Conservation (phyloP, 148 eudicot species). For the Salicornia ramosissima region DNA sequence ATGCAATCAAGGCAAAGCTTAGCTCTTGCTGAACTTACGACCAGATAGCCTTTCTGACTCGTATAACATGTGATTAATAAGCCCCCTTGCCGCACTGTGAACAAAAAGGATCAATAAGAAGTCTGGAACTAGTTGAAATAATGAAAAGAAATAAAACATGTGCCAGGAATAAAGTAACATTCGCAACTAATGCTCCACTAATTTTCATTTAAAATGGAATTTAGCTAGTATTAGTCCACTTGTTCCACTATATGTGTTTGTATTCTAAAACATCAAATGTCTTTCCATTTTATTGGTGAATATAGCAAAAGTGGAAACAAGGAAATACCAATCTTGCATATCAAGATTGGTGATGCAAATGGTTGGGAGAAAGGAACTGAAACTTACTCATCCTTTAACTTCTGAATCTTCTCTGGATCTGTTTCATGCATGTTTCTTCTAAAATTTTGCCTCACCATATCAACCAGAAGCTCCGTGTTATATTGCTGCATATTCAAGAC, state of each 20-base stretch:
- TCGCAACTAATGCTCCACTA: background rate
- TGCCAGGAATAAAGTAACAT: too few relatives aligned
- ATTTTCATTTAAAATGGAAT: background rate
- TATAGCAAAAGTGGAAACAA: too few relatives aligned
- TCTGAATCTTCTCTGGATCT: constrained; percentile 75
- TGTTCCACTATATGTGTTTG: too few relatives aligned
- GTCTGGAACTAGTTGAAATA: background rate
- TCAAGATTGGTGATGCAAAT: background rate
- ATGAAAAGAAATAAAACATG: background rate
- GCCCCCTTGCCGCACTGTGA: constrained; percentile 47
- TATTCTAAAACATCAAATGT: too few relatives aligned
- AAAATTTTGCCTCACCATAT: constrained; percentile 72
- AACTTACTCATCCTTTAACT: constrained; percentile 75
- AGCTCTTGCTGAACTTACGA: constrained; percentile 30
- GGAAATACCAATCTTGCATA: too few relatives aligned
- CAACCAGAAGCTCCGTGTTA: constrained; percentile 56
- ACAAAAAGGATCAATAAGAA: background rate
- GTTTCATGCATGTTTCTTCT: constrained; percentile 61
- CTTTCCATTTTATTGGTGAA: too few relatives aligned
- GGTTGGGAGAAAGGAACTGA: background rate
- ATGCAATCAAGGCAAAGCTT: constrained; percentile 14
- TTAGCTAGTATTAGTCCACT: too few relatives aligned
- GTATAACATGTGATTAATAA: constrained; percentile 36
- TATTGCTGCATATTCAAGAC: constrained; percentile 47
- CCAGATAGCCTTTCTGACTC: constrained; percentile 41